Conservation (phyloP, 1,284 basidiomycete genomes). For the Tetrapyrgos nigripes region DNA sequence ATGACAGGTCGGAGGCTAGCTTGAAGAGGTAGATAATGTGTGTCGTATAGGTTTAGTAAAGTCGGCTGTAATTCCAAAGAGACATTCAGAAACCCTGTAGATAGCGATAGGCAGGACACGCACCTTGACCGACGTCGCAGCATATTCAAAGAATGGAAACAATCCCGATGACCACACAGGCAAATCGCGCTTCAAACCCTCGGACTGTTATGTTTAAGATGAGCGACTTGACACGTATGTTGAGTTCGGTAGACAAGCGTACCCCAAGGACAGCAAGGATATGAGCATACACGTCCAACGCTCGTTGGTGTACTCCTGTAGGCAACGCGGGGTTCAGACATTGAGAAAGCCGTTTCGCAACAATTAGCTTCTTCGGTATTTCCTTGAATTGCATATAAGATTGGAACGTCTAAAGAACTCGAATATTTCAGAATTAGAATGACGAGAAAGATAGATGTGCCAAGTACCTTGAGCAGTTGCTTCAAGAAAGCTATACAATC, state of each 20-base stretch:
- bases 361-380: conserved; percentile 94
- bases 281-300: conserved; percentile 94
- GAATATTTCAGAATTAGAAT: neutral
- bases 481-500: conserved; percentile 99
- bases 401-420: conserved; percentile 79
- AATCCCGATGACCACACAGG: conserved; percentile 95
- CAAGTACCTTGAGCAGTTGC: conserved; percentile 87
- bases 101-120: conserved; percentile 18
- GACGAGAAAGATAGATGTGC: neutral
- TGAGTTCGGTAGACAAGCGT: conserved; percentile 38
- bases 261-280: conserved; percentile 92
- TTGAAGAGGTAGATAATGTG: conserved; percentile 89
- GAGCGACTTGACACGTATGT: neutral
- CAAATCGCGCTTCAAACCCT: conserved; percentile 89
- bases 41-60: conserved; percentile 88
- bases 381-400: conserved; percentile 91
- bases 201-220: conserved; percentile 58
- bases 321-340: conserved; percentile 97
- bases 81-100: conserved; percentile 5
- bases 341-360: conserved; percentile 95
- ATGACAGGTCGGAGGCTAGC: conserved; percentile 85
- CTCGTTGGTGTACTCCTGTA: conserved; percentile 95
- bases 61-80: conserved; percentile 60
- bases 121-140: conserved; percentile 93
- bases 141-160: conserved; percentile 99